phyloP scores from a whole-genome alignment of 129 eudicot species.

The Arctium lappa region DNA sequence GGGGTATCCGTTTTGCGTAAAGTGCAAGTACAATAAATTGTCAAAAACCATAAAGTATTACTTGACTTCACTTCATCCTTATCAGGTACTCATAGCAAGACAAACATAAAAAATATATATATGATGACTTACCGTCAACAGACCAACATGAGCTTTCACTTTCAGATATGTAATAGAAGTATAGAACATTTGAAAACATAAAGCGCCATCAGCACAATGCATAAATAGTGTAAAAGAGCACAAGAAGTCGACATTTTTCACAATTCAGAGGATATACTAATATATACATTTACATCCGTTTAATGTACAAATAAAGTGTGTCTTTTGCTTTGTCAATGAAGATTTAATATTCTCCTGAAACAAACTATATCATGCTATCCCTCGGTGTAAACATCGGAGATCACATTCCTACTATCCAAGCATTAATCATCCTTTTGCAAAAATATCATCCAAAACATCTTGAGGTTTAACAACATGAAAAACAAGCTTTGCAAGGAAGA shows the following conservation, averaged over 20 bases:
- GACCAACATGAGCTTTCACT: not conserved
- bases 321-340: not conserved
- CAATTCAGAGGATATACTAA: not conserved
- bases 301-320: not conserved
- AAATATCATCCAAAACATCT: not conserved
- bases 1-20: not conserved
- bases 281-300: not conserved
- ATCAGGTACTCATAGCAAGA: not conserved
- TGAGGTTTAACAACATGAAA: not conserved
- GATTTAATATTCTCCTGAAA: not conserved
- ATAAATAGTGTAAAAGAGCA: not conserved
- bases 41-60: not conserved
- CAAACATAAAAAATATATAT: not conserved
- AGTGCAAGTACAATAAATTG: not conserved
- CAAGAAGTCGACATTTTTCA: not conserved
- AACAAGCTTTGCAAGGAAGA: not conserved
- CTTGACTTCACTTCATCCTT: not conserved
- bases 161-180: not conserved
- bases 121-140: not conserved
- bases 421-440: not conserved
- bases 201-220: not conserved
- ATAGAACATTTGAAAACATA: not conserved
- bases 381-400: not conserved
- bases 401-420: not conserved
- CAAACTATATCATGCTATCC: not conserved